A percentile compares a stretch with the other conserved stretches of the same genome.
phyloP scores from a whole-genome alignment of 2,329 filamentous ascomycete genomes.

The Periglandula ipomoeae region DNA sequence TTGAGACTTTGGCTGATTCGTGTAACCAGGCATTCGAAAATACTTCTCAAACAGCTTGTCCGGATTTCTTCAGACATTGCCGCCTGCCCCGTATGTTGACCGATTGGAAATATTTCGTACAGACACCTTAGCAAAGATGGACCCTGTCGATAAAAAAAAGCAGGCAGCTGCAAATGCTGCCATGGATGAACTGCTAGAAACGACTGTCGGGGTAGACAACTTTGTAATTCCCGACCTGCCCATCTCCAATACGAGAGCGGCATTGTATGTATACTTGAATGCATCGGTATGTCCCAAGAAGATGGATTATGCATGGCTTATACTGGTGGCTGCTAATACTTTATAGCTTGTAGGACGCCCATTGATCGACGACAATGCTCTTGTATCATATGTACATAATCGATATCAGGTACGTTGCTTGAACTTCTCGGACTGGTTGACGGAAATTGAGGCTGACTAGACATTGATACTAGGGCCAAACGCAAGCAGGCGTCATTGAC shows the following conservation, averaged over 20 bases:
- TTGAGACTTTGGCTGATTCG: no score
- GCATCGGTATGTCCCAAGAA: constrained; percentile 53
- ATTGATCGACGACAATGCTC: constrained; percentile 67
- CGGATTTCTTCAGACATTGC: constrained; percentile 48
- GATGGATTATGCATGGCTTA: no score
- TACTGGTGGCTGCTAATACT: background rate
- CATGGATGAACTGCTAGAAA: constrained; percentile 50
- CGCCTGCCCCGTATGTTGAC: constrained; percentile 43
- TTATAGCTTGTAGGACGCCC: constrained; percentile 68
- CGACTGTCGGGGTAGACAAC: constrained; percentile 45
- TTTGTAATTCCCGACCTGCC: constrained; percentile 55
- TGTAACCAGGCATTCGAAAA: constrained; percentile 33
- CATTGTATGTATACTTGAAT: constrained; percentile 78
- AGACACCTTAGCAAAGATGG: constrained; percentile 44
- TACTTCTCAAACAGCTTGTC: constrained; percentile 41
- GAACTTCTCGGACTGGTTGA: background rate
- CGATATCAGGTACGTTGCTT: constrained; percentile 58
- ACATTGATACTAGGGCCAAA: constrained; percentile 49
- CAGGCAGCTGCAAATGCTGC: constrained; percentile 35
- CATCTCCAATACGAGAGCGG: constrained; percentile 65
- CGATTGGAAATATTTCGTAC: constrained; percentile 50
- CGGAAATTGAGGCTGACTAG: constrained; percentile 7
- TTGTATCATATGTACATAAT: constrained; percentile 75
- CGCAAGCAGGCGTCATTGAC: constrained; percentile 69
- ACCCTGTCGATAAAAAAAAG: constrained; percentile 44